Evolutionary conservation across 225 moss, liverwort and hornwort genomes (phyloP).

Genomic region (Climacium dendroides): DNA sequence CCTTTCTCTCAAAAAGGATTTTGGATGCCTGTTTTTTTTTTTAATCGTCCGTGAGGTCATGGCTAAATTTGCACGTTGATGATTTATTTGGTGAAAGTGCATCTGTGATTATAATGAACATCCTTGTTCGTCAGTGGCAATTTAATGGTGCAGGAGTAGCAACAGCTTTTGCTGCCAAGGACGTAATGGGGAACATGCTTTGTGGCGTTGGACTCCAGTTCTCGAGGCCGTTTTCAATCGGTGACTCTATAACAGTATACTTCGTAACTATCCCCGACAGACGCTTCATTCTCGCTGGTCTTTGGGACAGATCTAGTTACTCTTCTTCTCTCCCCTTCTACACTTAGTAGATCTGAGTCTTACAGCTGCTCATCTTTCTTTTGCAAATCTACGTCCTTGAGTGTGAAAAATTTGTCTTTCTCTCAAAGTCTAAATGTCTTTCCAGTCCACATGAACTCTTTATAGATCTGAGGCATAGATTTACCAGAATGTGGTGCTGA

Average conservation of each 20-base stretch:
- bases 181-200: conserved; percentile 53
- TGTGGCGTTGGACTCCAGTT: conserved; percentile 48
- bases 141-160: conserved; percentile 30
- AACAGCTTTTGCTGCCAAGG: conserved; percentile 52
- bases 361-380: background rate
- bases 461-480: background rate
- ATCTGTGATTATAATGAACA: background rate
- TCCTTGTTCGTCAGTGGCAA: background rate
- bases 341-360: background rate
- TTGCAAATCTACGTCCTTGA: background rate
- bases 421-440: background rate
- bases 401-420: background rate
- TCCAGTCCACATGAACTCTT: background rate
- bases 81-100: background rate
- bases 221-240: conserved; percentile 42
- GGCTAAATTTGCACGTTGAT: background rate
- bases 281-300: background rate
- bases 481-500: background rate
- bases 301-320: background rate
- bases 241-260: conserved; percentile 37
- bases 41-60: background rate
- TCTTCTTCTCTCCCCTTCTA: background rate
- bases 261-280: background rate
- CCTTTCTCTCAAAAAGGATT: background rate
- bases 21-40: background rate